Percentiles rank a stretch among this genome's conserved stretches.
Evolutionary conservation across 768 basidiomycete genomes (phyloP).

Genomic region (Heimioporus sp.): DNA sequence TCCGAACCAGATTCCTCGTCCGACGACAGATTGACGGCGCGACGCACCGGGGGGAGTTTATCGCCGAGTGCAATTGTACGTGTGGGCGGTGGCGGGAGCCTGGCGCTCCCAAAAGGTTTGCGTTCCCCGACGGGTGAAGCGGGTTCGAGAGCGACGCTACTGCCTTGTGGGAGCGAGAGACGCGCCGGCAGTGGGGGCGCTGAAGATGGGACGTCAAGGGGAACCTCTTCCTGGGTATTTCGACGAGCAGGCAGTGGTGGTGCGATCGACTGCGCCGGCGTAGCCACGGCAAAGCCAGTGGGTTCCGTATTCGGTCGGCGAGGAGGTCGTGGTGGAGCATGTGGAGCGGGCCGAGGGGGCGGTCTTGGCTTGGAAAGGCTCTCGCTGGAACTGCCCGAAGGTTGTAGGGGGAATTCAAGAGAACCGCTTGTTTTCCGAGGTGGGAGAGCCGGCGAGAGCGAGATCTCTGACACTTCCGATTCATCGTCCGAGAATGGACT

Average conservation of each 20-base stretch:
- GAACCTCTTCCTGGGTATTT: conserved; percentile 6
- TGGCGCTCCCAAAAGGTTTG: conserved; percentile 27
- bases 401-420: not conserved
- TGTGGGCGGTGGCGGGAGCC: conserved; percentile 70
- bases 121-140: conserved; percentile 24
- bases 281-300: not conserved
- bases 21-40: conserved; percentile 40
- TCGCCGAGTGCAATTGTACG: conserved; percentile 69
- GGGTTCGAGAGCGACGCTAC: conserved; percentile 13
- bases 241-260: conserved; percentile 44
- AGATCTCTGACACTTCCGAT: conserved; percentile 26
- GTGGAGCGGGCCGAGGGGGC: conserved; percentile 18
- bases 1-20: conserved; percentile 61
- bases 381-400: conserved; percentile 25
- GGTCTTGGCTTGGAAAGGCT: conserved; percentile 19
- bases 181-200: conserved; percentile 40
- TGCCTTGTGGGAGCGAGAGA: conserved; percentile 5
- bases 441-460: conserved; percentile 4
- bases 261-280: conserved; percentile 20
- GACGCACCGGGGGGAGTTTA: conserved; percentile 64
- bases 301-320: conserved; percentile 9
- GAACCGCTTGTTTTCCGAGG: conserved; percentile 9
- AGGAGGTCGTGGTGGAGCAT: conserved; percentile 21
- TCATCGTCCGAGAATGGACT: conserved; percentile 33
- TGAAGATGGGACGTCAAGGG: not conserved